Percentiles rank a stretch among this genome's conserved stretches.
These are phyloP conservation scores for Bacidia gigantensis DNA, from an alignment of 495 filamentous ascomycete genomes.

Conservation along the genomic window DNA sequence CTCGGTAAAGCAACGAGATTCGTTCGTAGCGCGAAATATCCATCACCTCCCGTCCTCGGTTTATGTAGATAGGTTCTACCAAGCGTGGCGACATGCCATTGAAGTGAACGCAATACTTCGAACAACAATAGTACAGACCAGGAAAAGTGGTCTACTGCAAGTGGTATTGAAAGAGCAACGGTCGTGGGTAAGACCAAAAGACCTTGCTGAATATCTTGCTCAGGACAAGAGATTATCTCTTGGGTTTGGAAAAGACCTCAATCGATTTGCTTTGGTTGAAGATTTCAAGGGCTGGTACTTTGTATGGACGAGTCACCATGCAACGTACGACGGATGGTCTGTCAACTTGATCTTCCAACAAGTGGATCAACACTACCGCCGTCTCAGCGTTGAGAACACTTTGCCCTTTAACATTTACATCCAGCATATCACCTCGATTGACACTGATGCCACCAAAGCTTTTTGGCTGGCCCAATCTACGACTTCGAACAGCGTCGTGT, in stretches of 20 bases:
- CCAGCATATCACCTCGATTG: no score
- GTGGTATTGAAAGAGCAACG: slow-evolving; percentile 21
- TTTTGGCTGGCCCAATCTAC: no score
- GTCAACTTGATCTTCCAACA: slow-evolving; percentile 8
- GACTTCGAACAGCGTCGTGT: no score
- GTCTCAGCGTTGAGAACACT: no score
- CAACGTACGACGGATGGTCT: slow-evolving; percentile 16
- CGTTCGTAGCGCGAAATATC: slow-evolving; percentile 23
- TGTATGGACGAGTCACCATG: slow-evolving; percentile 16
- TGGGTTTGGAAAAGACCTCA: slow-evolving; percentile 30
- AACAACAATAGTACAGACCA: slow-evolving; percentile 35
- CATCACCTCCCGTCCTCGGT: slow-evolving; percentile 18
- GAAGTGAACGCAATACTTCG: slow-evolving; percentile 26
- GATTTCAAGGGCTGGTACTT: neutral
- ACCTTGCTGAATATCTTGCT: slow-evolving; percentile 13
- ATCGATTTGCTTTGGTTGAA: slow-evolving; percentile 29
- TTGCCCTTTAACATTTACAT: no score
- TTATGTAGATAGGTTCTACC: slow-evolving; percentile 24
- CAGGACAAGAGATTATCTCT: slow-evolving; percentile 3
- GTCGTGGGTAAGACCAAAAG: slow-evolving; percentile 3
- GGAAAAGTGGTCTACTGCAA: slow-evolving; percentile 22
- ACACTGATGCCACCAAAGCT: no score
- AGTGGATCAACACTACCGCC: no score
- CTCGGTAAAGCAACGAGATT: slow-evolving; percentile 22
- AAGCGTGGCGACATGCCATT: slow-evolving; percentile 28